Evolutionary conservation across 768 basidiomycete genomes (phyloP).

Genomic region (Termitomyces titanicus): DNA sequence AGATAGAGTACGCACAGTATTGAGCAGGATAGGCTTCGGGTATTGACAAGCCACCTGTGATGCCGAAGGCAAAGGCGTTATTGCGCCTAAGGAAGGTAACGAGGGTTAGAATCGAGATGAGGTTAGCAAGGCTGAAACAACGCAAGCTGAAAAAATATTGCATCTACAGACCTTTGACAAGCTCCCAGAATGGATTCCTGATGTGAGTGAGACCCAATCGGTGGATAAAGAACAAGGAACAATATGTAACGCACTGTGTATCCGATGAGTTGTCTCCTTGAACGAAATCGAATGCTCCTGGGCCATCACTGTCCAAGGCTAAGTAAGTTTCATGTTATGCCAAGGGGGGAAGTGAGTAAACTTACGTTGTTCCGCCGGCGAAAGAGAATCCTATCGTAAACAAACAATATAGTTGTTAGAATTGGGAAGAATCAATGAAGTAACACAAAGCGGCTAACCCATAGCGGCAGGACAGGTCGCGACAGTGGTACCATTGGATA

Average conservation of each 20-base stretch:
- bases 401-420: slow-evolving; percentile 1
- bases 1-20: slow-evolving; percentile 46
- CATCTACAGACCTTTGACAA: slow-evolving; percentile 57
- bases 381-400: slow-evolving; percentile 58
- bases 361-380: slow-evolving; percentile 78
- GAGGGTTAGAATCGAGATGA: not conserved
- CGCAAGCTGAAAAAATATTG: not conserved
- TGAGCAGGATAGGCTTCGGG: slow-evolving; percentile 77
- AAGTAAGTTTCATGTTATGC: not conserved
- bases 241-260: slow-evolving; percentile 40
- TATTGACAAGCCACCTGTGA: slow-evolving; percentile 67
- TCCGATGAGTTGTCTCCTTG: slow-evolving; percentile 67
- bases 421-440: not conserved
- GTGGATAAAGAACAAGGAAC: not conserved
- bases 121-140: not conserved
- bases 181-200: slow-evolving; percentile 78
- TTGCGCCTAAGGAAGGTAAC: slow-evolving; percentile 35
- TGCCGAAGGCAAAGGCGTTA: slow-evolving; percentile 62
- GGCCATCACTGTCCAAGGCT: slow-evolving; percentile 57
- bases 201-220: not conserved
- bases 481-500: slow-evolving; percentile 64
- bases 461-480: slow-evolving; percentile 78
- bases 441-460: slow-evolving; percentile 37
- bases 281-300: slow-evolving; percentile 74
- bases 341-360: slow-evolving; percentile 6